phyloP scores from a whole-genome alignment of 176 grass and related monocot genomes.

The Juncus effusus region DNA sequence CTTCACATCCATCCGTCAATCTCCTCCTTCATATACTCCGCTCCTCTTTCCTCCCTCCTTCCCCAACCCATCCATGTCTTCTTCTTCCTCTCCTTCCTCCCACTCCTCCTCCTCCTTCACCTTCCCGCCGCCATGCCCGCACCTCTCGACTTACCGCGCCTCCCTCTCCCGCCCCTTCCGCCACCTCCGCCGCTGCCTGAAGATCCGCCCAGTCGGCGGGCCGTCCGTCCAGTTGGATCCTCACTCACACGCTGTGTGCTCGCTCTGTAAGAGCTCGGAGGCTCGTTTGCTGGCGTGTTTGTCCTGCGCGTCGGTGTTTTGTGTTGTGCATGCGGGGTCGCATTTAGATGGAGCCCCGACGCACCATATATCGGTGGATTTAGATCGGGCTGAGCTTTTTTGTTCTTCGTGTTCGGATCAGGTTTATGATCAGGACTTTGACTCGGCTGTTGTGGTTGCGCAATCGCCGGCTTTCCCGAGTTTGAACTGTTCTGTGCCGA shows the following conservation, averaged over 20 bases:
- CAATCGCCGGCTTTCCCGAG: constrained; percentile 37
- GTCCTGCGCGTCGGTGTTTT: constrained; percentile 70
- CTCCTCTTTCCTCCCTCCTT: not conserved
- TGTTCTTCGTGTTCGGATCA: constrained; percentile 83
- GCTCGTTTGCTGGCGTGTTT: constrained; percentile 73
- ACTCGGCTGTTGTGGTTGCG: constrained; percentile 65
- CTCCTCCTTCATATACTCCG: not conserved
- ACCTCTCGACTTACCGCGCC: constrained; percentile 63
- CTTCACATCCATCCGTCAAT: not conserved
- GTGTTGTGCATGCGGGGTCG: constrained; percentile 47
- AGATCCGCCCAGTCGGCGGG: constrained; percentile 56
- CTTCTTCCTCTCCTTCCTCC: constrained; percentile 23
- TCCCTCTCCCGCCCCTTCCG: constrained; percentile 46
- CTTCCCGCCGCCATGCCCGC: constrained; percentile 57
- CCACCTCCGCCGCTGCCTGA: constrained; percentile 76
- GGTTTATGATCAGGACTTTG: constrained; percentile 91
- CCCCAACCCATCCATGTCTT: constrained; percentile 9
- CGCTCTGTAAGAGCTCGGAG: constrained; percentile 35
- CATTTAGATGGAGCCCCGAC: constrained; percentile 40
- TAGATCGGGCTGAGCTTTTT: constrained; percentile 82
- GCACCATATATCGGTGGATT: constrained; percentile 92
- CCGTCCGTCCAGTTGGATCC: constrained; percentile 70
- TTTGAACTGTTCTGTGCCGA: not conserved
- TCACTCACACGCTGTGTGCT: constrained; percentile 52
- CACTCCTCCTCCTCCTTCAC: not conserved